Evolutionary conservation across 139 green algal species (phyloP), one percentile per base, ranked within the genome.

Genomic region (Picochlorum sp.): DNA sequence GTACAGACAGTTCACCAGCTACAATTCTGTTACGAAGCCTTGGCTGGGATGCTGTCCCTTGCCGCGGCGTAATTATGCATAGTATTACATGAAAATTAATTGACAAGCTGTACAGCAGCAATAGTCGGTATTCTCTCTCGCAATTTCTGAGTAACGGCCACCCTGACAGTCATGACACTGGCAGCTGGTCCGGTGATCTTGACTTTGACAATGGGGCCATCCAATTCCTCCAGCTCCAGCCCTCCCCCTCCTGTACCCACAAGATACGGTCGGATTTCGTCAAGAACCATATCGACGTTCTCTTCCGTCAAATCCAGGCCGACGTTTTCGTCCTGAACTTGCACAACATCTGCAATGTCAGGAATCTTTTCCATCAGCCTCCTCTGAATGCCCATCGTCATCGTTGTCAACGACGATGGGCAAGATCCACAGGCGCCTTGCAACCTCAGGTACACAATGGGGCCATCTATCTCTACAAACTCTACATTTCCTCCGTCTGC

Each of bases 61-160:
- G 58, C 13, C 47, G n/a, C n/a, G 5, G 2, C 34, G 34, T 41
- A 9, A 41, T 8, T 7, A 21, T 32, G 23, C 23, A 59, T 59
- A 59, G 51, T 45, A 45, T 23, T 45, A 47, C 4, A 16, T 38
- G 11, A 20, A 24, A 20, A 26, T 45, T 57, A 84, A 21, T 80
- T 83, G 2, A 98, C 68, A 32, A 98, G 71, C 76, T 99, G 92
- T 63, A 99, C 94, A 11, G 94, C 94, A 1, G 90, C 94, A 66
- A 99, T 98, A 34, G 49, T 52, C 1, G 94, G 94, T 52, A 99
- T 97, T 68, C 92, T 92, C 69, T 99, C 94, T 34, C 94, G 65
- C 61, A 99, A 84, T 84, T 99, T 99, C 77, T 99, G 94, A 11
- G 92, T 99, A 3, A 99, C 94, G 4, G 94, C 94, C 56, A 98